Conservation (phyloP, 805 yeast species). For the Starmerella potacharoeniae region DNA sequence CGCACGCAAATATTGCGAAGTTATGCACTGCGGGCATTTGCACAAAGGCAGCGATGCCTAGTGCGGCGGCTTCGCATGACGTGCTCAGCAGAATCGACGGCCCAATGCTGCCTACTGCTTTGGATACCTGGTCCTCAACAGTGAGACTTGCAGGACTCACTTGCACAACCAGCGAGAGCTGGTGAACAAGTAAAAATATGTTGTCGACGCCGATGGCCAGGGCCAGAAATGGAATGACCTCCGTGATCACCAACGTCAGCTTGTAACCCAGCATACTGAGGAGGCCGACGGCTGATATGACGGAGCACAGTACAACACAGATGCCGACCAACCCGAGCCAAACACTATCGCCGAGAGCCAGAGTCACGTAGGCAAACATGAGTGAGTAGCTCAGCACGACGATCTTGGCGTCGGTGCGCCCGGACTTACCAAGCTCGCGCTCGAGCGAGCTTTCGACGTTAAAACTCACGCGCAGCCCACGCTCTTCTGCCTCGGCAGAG, state of each 20-base stretch:
- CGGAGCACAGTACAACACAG: slow-evolving; percentile 66
- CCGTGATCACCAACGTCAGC: slow-evolving; percentile 87
- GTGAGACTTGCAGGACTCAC: slow-evolving; percentile 35
- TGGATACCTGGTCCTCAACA: slow-evolving; percentile 48
- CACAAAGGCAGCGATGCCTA: slow-evolving; percentile 65
- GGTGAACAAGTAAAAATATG: slow-evolving; percentile 76
- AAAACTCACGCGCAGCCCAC: slow-evolving; percentile 56
- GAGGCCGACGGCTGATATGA: slow-evolving; percentile 69
- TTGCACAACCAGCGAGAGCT: slow-evolving; percentile 46
- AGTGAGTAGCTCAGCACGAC: slow-evolving; percentile 62
- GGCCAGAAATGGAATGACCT: slow-evolving; percentile 87
- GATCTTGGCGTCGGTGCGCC: slow-evolving; percentile 65
- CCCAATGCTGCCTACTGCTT: slow-evolving; percentile 62
- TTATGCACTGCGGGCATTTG: slow-evolving; percentile 94
- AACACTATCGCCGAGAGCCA: slow-evolving; percentile 70
- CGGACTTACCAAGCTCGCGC: slow-evolving; percentile 69
- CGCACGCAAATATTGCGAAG: slow-evolving; percentile 83
- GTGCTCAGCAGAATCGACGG: slow-evolving; percentile 79
- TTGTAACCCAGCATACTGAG: slow-evolving; percentile 67
- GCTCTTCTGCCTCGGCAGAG: slow-evolving; percentile 35
- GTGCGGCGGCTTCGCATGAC: slow-evolving; percentile 65
- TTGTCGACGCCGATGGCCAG: slow-evolving; percentile 96
- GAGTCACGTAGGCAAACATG: slow-evolving; percentile 81
- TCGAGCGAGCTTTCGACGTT: slow-evolving; percentile 76
- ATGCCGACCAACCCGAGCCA: slow-evolving; percentile 78